phyloP scores from a whole-genome alignment of 2,329 filamentous ascomycete species.

The Cladobotryum mycophilum region DNA sequence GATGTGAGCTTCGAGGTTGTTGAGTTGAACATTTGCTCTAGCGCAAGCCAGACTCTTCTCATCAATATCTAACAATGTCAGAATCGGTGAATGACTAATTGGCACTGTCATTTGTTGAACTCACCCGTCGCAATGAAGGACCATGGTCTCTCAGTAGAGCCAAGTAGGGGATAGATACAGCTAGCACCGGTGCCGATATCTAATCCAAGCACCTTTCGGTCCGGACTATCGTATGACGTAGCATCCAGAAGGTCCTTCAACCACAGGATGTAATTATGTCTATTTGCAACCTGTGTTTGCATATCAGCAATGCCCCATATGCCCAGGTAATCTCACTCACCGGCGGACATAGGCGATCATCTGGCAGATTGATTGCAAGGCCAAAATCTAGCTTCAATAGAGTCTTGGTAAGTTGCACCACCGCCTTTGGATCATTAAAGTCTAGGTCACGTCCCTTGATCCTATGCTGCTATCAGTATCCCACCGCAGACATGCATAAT shows the following conservation, averaged over 20 bases:
- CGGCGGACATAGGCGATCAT: slow-evolving; percentile 79
- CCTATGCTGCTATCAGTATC: slow-evolving; percentile 6
- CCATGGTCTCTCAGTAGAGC: slow-evolving; percentile 67
- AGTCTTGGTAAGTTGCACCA: slow-evolving; percentile 76
- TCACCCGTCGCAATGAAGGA: slow-evolving; percentile 59
- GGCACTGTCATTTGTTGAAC: too few species aligned
- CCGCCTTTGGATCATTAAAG: slow-evolving; percentile 70
- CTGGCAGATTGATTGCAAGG: slow-evolving; percentile 62
- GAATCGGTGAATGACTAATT: too few species aligned
- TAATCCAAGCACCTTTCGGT: slow-evolving; percentile 57
- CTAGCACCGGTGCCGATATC: slow-evolving; percentile 90
- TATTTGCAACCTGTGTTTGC: slow-evolving; percentile 46
- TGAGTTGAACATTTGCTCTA: slow-evolving; percentile 58
- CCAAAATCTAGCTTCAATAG: slow-evolving; percentile 71
- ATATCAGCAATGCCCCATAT: not conserved
- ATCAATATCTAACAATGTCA: slow-evolving; percentile 60
- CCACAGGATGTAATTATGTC: slow-evolving; percentile 89
- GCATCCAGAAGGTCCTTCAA: slow-evolving; percentile 74
- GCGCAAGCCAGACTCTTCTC: slow-evolving; percentile 61
- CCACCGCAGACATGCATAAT: not conserved
- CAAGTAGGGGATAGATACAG: slow-evolving; percentile 84
- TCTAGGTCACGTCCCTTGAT: slow-evolving; percentile 53
- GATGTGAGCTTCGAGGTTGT: slow-evolving; percentile 59
- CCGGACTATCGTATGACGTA: slow-evolving; percentile 45
- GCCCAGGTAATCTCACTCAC: slow-evolving; percentile 38